Evolutionary conservation across 805 yeast species (phyloP).

Genomic region (Candida hispaniensis): DNA sequence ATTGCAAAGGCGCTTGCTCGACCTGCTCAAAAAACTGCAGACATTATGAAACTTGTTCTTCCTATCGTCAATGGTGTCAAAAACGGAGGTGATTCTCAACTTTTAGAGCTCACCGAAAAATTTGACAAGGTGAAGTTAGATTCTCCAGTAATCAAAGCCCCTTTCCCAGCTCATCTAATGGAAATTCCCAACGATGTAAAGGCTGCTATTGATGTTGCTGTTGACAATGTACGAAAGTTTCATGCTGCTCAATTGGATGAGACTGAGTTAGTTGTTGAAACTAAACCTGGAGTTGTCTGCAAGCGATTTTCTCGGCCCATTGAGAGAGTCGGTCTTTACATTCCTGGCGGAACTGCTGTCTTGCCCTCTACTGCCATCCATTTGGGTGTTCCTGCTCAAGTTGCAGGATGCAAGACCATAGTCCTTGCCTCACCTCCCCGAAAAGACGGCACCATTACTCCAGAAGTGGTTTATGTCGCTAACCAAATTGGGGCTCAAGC

Average conservation of each 20-base stretch:
- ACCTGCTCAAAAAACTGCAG: slow-evolving; percentile 91
- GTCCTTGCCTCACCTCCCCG: slow-evolving; percentile 94
- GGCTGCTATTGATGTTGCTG: slow-evolving; percentile 79
- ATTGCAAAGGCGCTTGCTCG: slow-evolving; percentile 62
- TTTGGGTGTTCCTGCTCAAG: slow-evolving; percentile 97
- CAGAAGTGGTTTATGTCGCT: slow-evolving; percentile 96
- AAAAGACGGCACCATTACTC: slow-evolving; percentile 82
- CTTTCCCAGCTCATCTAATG: slow-evolving; percentile 73
- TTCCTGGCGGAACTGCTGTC: slow-evolving; percentile 98
- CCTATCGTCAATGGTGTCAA: slow-evolving; percentile 81
- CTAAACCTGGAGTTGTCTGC: slow-evolving; percentile 88
- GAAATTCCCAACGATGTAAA: slow-evolving; percentile 61
- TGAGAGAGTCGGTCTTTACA: slow-evolving; percentile 87
- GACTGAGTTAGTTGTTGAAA: slow-evolving; percentile 68
- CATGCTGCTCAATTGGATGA: slow-evolving; percentile 79
- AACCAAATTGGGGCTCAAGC: slow-evolving; percentile 85
- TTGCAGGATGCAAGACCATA: slow-evolving; percentile 92
- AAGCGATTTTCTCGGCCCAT: slow-evolving; percentile 93
- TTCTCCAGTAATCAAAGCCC: slow-evolving; percentile 73
- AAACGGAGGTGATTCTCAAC: slow-evolving; percentile 70
- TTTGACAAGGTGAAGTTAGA: slow-evolving; percentile 73
- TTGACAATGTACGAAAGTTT: slow-evolving; percentile 79
- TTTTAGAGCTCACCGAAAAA: slow-evolving; percentile 79
- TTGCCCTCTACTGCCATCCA: slow-evolving; percentile 95
- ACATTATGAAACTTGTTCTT: slow-evolving; percentile 82